Conservation (phyloP, 805 yeast genomes). For the Wickerhamiella dianesei region DNA sequence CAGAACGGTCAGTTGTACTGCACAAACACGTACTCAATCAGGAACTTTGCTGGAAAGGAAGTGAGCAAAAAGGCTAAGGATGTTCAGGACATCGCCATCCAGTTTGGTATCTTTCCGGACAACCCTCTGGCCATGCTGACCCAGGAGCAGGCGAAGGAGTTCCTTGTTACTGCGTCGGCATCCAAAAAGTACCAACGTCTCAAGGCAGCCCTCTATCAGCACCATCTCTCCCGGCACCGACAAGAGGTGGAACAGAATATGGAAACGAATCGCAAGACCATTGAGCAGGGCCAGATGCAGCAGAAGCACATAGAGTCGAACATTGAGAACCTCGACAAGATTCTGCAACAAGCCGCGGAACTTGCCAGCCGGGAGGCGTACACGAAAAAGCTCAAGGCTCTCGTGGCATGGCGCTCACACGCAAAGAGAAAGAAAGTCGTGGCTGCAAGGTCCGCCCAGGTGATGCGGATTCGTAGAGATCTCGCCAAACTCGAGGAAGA, state of each 20-base stretch:
- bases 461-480: background rate
- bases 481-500: background rate
- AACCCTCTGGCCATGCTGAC: conserved; percentile 88
- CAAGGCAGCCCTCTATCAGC: conserved; percentile 35
- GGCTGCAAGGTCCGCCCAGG: background rate
- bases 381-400: background rate
- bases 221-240: conserved; percentile 29
- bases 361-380: background rate
- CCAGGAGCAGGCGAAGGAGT: conserved; percentile 88
- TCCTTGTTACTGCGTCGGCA: conserved; percentile 64
- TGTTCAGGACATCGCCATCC: conserved; percentile 52
- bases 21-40: conserved; percentile 39
- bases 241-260: conserved; percentile 28
- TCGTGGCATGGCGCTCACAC: background rate
- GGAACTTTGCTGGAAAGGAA: conserved; percentile 35
- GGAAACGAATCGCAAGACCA: background rate
- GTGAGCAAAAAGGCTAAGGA: conserved; percentile 48
- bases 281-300: background rate
- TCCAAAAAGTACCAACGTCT: conserved; percentile 60
- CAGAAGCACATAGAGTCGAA: background rate
- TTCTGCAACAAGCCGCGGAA: background rate
- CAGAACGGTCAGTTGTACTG: background rate
- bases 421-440: background rate
- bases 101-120: conserved; percentile 64
- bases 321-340: background rate